These are phyloP conservation scores for Epichloe uncinata DNA, from an alignment of 2,329 filamentous ascomycete genomes.

Conservation along the genomic window DNA sequence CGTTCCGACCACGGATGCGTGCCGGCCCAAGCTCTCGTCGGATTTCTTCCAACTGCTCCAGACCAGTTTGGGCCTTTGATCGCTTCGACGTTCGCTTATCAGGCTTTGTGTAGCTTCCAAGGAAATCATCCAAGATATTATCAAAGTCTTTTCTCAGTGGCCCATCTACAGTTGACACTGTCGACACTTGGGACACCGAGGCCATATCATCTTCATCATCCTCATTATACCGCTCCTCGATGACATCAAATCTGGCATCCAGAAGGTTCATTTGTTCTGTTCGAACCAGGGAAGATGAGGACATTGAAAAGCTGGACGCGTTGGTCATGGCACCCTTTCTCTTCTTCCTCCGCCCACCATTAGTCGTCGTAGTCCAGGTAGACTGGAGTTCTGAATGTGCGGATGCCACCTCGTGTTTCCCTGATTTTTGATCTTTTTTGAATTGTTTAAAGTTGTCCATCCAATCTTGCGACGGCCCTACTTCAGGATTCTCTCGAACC, in stretches of 20 bases:
- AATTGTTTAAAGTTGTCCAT: constrained; percentile 88
- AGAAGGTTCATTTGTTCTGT: constrained; percentile 78
- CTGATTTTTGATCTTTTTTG: constrained; percentile 61
- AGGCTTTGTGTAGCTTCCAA: constrained; percentile 57
- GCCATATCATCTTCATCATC: constrained; percentile 36
- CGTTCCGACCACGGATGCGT: constrained; percentile 32
- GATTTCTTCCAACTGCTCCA: constrained; percentile 86
- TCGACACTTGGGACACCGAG: constrained; percentile 48
- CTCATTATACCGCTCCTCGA: constrained; percentile 62
- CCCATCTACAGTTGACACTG: constrained; percentile 53
- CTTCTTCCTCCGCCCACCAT: constrained; percentile 79
- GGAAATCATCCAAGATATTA: constrained; percentile 83
- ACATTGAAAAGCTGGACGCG: constrained; percentile 82
- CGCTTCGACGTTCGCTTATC: constrained; percentile 69
- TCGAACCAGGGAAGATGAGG: constrained; percentile 70
- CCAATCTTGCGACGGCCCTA: constrained; percentile 66
- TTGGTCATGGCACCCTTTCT: constrained; percentile 87
- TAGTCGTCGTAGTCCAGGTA: constrained; percentile 61
- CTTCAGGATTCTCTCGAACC: constrained; percentile 37
- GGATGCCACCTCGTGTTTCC: constrained; percentile 25
- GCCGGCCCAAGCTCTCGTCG: constrained; percentile 67
- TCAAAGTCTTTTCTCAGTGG: constrained; percentile 70
- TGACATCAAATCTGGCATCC: constrained; percentile 81
- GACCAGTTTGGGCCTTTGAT: constrained; percentile 64
- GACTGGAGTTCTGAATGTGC: constrained; percentile 53